Evolutionary conservation across 1,139 yeast species (phyloP).

Genomic region (Hemisphaericaspora subhashii): DNA sequence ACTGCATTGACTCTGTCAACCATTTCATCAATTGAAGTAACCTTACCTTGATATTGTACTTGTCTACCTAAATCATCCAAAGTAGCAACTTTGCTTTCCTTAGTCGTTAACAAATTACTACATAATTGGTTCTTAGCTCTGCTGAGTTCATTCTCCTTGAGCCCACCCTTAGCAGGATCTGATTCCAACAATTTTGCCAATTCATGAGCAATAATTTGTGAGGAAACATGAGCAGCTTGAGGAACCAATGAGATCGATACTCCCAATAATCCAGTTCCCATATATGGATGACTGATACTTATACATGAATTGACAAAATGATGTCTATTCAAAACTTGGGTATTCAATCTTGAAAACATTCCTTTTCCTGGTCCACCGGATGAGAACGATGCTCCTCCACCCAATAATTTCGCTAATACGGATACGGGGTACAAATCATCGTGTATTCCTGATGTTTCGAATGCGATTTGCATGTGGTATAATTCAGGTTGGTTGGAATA

Average conservation of each 20-base stretch:
- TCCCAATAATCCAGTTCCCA: constrained; percentile 91
- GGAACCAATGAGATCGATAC: constrained; percentile 83
- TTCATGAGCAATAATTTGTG: constrained; percentile 80
- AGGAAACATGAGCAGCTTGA: constrained; percentile 79
- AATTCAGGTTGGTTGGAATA: constrained; percentile 75
- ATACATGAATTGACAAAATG: constrained; percentile 89
- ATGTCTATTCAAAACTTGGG: constrained; percentile 86
- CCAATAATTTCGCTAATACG: constrained; percentile 85
- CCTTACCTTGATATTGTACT: constrained; percentile 77
- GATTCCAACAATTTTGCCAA: constrained; percentile 58
- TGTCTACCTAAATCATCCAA: constrained; percentile 96
- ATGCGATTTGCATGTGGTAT: constrained; percentile 83
- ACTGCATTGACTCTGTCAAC: constrained; percentile 70
- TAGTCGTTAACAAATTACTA: constrained; percentile 87
- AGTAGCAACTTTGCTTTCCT: constrained; percentile 88
- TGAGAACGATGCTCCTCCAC: constrained; percentile 96
- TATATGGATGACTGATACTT: constrained; percentile 86
- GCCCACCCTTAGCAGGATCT: constrained; percentile 57
- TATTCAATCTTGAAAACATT: constrained; percentile 92
- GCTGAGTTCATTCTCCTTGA: constrained; percentile 69
- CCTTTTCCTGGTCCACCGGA: constrained; percentile 99
- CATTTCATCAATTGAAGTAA: constrained; percentile 84
- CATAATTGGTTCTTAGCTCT: constrained; percentile 92
- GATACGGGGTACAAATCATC: constrained; percentile 92
- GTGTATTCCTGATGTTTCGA: constrained; percentile 82